A percentile compares a stretch with the other conserved stretches of the same genome.
These are phyloP conservation scores for Meira nashicola DNA, from an alignment of 1,284 basidiomycete genomes.

Conservation along the genomic window DNA sequence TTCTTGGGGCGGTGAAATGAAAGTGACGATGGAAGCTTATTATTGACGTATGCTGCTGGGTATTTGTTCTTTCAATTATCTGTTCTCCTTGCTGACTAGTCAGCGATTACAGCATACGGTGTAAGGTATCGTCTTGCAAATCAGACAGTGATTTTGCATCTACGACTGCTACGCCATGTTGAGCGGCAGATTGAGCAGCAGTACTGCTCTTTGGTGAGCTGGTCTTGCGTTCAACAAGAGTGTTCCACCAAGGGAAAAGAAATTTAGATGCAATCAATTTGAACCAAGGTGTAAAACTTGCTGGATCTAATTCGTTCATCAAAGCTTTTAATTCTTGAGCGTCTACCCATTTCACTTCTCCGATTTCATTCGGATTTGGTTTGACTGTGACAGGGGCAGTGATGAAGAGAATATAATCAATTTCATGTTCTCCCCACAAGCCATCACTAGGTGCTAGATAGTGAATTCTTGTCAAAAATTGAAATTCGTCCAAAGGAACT, in stretches of 20 bases:
- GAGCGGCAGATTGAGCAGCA: constrained; percentile 2
- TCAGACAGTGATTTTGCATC: constrained; percentile 41
- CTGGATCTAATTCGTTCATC: constrained; percentile 70
- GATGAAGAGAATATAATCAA: constrained; percentile 96
- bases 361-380: constrained; percentile 86
- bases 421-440: constrained; percentile 98
- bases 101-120: constrained; percentile 39
- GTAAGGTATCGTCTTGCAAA: constrained; percentile 44
- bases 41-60: too few species aligned
- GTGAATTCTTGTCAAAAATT: constrained; percentile 93
- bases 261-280: constrained; percentile 94
- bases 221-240: constrained; percentile 63
- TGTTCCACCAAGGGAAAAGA: constrained; percentile 97
- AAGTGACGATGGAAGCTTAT: too few species aligned
- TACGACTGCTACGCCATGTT: neutral
- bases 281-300: constrained; percentile 98
- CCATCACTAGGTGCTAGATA: constrained; percentile 90
- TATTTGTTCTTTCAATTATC: too few species aligned
- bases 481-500: constrained; percentile 79
- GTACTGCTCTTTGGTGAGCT: constrained; percentile 8
- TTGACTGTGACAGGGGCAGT: constrained; percentile 80
- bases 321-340: constrained; percentile 82
- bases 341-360: constrained; percentile 83
- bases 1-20: too few species aligned
- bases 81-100: neutral